These are phyloP conservation scores for Mikania micrantha DNA, from an alignment of 129 eudicot genomes.

Conservation along the genomic window DNA sequence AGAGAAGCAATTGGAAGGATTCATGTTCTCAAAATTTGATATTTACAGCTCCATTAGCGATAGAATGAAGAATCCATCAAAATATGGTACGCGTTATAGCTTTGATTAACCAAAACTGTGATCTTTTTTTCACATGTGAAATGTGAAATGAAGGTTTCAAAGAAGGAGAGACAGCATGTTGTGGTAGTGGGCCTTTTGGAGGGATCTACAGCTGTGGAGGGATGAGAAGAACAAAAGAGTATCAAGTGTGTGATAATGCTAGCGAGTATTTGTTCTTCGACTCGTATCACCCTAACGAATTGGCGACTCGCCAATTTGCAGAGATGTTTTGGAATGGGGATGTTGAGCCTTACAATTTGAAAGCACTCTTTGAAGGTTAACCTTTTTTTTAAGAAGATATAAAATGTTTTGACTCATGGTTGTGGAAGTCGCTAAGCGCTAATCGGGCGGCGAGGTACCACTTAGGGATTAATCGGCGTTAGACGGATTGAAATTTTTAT, in stretches of 20 bases:
- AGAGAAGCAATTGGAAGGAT: slow-evolving; percentile 30
- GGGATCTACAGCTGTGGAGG: slow-evolving; percentile 36
- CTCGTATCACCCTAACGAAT: slow-evolving; percentile 32
- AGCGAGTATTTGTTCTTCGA: slow-evolving; percentile 29
- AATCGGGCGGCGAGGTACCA: too few species aligned
- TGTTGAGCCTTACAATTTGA: slow-evolving; percentile 20
- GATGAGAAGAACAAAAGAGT: slow-evolving; percentile 21
- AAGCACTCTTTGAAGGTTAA: slow-evolving; percentile 20
- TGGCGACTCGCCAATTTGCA: slow-evolving; percentile 24
- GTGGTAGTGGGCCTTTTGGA: slow-evolving; percentile 39
- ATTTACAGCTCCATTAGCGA: slow-evolving; percentile 2
- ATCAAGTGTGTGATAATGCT: slow-evolving; percentile 25
- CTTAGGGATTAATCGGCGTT: too few species aligned
- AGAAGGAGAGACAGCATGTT: slow-evolving; percentile 39
- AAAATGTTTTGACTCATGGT: too few species aligned
- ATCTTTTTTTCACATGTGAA: background rate
- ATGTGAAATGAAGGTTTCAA: slow-evolving; percentile 32
- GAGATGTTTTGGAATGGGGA: slow-evolving; percentile 32
- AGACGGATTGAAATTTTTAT: too few species aligned
- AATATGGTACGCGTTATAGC: slow-evolving; percentile 36
- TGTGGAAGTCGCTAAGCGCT: too few species aligned
- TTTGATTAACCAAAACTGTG: background rate
- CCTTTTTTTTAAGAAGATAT: background rate
- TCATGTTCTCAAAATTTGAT: slow-evolving; percentile 30
- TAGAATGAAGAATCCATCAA: slow-evolving; percentile 25